phyloP scores from a whole-genome alignment of 805 yeast genomes.

The Saccharomycopsis selenospora region DNA sequence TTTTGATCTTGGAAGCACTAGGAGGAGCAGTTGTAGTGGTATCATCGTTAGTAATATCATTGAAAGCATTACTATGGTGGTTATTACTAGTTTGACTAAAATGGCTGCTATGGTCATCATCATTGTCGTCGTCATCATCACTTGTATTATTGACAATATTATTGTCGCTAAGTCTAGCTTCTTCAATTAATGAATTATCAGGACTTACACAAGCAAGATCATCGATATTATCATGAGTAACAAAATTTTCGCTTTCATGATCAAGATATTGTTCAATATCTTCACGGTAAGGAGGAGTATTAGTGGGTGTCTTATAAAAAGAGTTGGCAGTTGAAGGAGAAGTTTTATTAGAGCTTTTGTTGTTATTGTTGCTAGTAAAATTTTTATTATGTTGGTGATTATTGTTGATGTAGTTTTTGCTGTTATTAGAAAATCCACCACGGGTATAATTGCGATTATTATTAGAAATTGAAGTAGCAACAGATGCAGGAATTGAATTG shows the following conservation, averaged over 20 bases:
- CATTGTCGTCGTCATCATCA: not conserved
- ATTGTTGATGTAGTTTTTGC: not conserved
- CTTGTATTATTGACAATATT: not conserved
- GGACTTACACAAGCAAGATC: not conserved
- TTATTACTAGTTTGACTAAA: not conserved
- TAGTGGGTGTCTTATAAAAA: not conserved
- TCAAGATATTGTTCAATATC: conserved; percentile 2
- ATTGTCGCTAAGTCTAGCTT: not conserved
- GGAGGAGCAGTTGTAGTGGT: no score
- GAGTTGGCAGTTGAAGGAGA: not conserved
- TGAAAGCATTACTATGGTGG: no score
- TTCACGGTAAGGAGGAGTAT: not conserved
- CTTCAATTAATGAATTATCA: not conserved
- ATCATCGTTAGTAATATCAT: no score
- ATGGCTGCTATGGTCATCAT: not conserved
- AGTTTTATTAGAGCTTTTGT: not conserved
- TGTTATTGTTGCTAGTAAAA: no score
- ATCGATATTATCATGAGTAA: not conserved
- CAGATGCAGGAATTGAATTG: not conserved
- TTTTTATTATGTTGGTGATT: no score
- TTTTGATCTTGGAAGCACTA: no score
- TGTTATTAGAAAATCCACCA: no score
- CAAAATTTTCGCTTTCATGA: not conserved
- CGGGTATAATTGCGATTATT: no score
- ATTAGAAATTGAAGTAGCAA: no score